These are phyloP conservation scores for Fusarium mundagurra DNA, from an alignment of 2,329 filamentous ascomycete species.

Conservation along the genomic window DNA sequence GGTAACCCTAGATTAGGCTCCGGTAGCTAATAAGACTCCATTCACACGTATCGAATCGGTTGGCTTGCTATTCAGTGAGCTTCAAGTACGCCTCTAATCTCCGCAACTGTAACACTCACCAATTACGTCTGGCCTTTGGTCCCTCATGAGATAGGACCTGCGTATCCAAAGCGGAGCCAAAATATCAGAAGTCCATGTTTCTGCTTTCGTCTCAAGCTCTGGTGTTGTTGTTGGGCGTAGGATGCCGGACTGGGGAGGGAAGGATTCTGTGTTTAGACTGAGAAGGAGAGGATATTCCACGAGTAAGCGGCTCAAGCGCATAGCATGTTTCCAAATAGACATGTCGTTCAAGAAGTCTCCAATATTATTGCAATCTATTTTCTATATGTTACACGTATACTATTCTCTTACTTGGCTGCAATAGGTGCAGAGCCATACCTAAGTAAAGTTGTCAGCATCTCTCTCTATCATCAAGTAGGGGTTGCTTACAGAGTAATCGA, in stretches of 20 bases:
- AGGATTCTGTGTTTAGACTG: rapidly evolving
- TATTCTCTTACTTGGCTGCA: neutral
- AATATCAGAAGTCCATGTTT: no score
- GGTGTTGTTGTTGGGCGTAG: no score
- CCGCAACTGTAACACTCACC: neutral
- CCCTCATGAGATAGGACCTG: no score
- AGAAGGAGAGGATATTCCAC: neutral
- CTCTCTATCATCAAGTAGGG: no score
- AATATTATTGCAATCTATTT: no score
- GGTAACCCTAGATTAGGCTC: no score
- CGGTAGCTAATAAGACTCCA: no score
- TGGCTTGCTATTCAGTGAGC: rapidly evolving
- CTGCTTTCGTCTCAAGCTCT: no score
- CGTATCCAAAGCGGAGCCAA: no score
- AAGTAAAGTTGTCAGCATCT: no score
- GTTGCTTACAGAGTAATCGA: neutral
- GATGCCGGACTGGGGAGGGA: rapidly evolving
- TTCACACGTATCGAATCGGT: neutral
- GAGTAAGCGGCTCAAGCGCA: rapidly evolving
- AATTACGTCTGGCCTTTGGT: rapidly evolving
- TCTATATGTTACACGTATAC: rapidly evolving
- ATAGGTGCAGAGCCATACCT: neutral
- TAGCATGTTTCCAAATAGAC: rapidly evolving
- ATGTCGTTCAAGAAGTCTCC: rapidly evolving
- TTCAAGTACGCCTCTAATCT: neutral